Evolutionary conservation across 371 early-diverging fungal genomes (phyloP).

Genomic region (Batrachochytrium dendrobatidis): DNA sequence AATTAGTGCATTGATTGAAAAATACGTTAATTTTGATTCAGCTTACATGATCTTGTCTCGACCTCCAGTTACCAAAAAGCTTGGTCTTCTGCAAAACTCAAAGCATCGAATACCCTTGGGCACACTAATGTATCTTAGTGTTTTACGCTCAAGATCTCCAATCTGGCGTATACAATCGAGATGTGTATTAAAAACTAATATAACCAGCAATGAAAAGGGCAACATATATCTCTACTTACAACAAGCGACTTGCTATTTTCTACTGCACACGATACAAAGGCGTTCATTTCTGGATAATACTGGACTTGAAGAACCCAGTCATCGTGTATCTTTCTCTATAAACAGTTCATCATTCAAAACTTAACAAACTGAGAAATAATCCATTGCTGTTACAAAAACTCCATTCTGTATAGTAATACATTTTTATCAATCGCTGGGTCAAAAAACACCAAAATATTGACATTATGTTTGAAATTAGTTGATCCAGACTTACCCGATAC

Average conservation of each 20-base stretch:
- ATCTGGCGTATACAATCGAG: constrained; percentile 12
- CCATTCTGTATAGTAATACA: neutral
- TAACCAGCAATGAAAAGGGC: neutral
- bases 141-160: constrained; percentile 46
- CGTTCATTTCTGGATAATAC: constrained; percentile 46
- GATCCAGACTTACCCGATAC: constrained; percentile 34
- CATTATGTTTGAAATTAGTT: neutral
- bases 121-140: constrained; percentile 35
- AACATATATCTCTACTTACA: neutral
- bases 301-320: constrained; percentile 51
- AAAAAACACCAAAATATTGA: neutral
- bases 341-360: neutral
- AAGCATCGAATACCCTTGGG: constrained; percentile 50
- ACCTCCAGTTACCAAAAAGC: constrained; percentile 50
- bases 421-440: constrained; percentile 4
- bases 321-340: constrained; percentile 42
- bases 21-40: too few relatives aligned
- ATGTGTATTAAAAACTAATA: neutral
- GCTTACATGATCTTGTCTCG: constrained; percentile 45
- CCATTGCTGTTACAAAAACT: neutral
- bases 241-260: constrained; percentile 37
- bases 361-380: neutral
- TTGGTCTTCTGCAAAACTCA: constrained; percentile 48
- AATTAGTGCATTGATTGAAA: constrained; percentile 2
- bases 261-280: constrained; percentile 44